Percentiles rank a stretch among this genome's conserved stretches.
These are phyloP conservation scores for Adansonia madagascariensis DNA, from an alignment of 441 rosid species.

Conservation along the genomic window DNA sequence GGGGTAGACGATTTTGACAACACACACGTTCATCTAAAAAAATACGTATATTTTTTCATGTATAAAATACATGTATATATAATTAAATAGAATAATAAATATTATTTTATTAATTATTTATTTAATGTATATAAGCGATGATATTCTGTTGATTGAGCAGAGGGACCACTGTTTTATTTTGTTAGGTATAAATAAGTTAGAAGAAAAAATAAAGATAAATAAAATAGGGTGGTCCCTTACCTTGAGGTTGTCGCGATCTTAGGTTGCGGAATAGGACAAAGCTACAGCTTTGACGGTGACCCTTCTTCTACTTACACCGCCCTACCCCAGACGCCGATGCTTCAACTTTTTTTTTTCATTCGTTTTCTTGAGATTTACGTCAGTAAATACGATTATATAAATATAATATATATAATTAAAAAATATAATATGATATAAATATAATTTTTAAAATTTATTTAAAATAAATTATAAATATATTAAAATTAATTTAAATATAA, in stretches of 20 bases:
- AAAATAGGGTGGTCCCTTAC: constrained; percentile 16
- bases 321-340: background rate
- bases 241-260: constrained; percentile 26
- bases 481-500: too few relatives aligned
- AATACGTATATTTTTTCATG: background rate
- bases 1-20: constrained; percentile 34
- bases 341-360: background rate
- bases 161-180: constrained; percentile 19
- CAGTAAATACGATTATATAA: too few relatives aligned
- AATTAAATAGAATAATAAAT: background rate
- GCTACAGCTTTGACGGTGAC: constrained; percentile 47
- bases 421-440: too few relatives aligned
- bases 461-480: too few relatives aligned
- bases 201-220: background rate
- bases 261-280: constrained; percentile 44
- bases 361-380: constrained; percentile 25
- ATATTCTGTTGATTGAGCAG: background rate
- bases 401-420: too few relatives aligned
- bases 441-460: too few relatives aligned
- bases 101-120: background rate
- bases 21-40: background rate
- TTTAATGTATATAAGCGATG: background rate
- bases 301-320: constrained; percentile 30
- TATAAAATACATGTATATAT: background rate
- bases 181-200: background rate